phyloP scores from a whole-genome alignment of 176 grass and related monocot species.

The Lolium rigidum region DNA sequence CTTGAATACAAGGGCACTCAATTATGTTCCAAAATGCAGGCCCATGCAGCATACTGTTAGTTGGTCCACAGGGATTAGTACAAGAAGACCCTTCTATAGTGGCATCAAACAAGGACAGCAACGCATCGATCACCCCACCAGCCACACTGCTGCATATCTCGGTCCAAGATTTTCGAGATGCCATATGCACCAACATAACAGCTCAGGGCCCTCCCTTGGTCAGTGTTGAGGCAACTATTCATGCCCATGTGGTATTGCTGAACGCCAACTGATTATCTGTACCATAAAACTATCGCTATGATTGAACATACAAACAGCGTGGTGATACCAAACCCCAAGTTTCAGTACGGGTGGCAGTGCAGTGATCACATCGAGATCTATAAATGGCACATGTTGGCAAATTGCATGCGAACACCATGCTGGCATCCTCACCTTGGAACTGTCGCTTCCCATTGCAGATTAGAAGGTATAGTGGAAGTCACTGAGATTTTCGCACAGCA shows the following conservation, averaged over 20 bases:
- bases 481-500: background rate
- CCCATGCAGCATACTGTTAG: background rate
- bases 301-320: slow-evolving; percentile 42
- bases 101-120: background rate
- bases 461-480: background rate
- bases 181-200: slow-evolving; percentile 23
- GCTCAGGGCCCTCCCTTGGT: slow-evolving; percentile 6
- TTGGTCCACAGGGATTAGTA: slow-evolving; percentile 6
- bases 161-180: slow-evolving; percentile 6
- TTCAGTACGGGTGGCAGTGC: slow-evolving; percentile 34
- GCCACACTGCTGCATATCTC: slow-evolving; percentile 1
- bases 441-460: background rate
- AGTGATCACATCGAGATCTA: slow-evolving; percentile 39
- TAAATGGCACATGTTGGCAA: slow-evolving; percentile 1
- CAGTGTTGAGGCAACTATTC: slow-evolving; percentile 22
- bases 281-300: slow-evolving; percentile 26
- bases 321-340: background rate
- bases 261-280: slow-evolving; percentile 31
- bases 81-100: slow-evolving; percentile 17
- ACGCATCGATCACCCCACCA: slow-evolving; percentile 13
- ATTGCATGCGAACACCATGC: background rate
- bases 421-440: background rate
- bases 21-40: background rate
- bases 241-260: slow-evolving; percentile 52
- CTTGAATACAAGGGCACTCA: background rate